Conservation (phyloP, 164 flowering plant genomes). For the Kalanchoe fedtschenkoi region DNA sequence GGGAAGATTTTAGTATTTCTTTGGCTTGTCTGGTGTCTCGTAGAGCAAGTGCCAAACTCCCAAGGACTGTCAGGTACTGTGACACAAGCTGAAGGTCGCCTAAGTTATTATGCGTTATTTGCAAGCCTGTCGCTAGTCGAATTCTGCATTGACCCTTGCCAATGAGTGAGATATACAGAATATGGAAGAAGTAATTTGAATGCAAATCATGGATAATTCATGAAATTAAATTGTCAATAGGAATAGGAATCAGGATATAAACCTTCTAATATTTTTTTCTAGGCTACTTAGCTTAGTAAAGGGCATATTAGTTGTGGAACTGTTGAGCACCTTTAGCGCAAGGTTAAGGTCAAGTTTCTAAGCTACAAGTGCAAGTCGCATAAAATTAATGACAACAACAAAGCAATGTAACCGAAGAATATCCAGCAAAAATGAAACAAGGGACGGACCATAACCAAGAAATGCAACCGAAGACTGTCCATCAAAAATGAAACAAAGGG, state of each 20-base stretch:
- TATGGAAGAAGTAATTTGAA: background rate
- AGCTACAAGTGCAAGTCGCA: too few species aligned
- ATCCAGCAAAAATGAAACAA: too few species aligned
- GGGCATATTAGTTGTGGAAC: background rate
- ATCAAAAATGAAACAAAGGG: too few species aligned
- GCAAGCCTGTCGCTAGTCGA: slow-evolving; percentile 77
- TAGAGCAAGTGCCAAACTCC: slow-evolving; percentile 82
- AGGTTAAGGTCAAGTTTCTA: too few species aligned
- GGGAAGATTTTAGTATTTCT: slow-evolving; percentile 81
- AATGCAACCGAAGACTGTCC: too few species aligned
- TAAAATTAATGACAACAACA: too few species aligned
- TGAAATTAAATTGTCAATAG: background rate
- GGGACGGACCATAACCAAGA: too few species aligned
- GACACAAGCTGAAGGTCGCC: slow-evolving; percentile 95
- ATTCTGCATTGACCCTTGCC: slow-evolving; percentile 36
- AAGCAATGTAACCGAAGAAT: too few species aligned
- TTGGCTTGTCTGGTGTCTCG: slow-evolving; percentile 89
- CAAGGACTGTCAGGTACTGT: slow-evolving; percentile 82
- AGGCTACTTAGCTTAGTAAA: background rate
- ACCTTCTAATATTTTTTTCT: background rate
- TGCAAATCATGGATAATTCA: background rate
- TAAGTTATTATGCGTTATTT: slow-evolving; percentile 68
- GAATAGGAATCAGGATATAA: too few species aligned
- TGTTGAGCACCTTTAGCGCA: too few species aligned
- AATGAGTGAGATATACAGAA: slow-evolving; percentile 4